These are phyloP conservation scores for Trichoderma oligosporum DNA, from an alignment of 2,329 filamentous ascomycete genomes.

Conservation along the genomic window DNA sequence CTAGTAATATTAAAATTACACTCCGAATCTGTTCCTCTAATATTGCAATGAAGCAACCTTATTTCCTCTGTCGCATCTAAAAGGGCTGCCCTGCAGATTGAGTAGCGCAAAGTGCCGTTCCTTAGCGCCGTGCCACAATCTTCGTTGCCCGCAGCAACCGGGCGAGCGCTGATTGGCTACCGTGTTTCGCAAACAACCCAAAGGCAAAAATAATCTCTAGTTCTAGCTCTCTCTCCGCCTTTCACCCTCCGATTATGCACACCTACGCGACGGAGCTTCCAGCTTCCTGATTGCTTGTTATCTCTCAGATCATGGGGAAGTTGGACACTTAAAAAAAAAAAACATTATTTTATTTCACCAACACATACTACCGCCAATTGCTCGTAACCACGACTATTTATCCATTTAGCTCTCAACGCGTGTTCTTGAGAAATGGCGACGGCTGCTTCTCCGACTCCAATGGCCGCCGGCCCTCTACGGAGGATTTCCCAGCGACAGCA, in stretches of 20 bases:
- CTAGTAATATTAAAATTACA: too few species aligned
- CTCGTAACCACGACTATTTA: constrained; percentile 20
- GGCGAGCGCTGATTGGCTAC: constrained; percentile 31
- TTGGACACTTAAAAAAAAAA: constrained; percentile 43
- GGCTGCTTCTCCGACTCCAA: constrained; percentile 53
- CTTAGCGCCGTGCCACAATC: constrained; percentile 6
- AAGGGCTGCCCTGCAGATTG: background rate
- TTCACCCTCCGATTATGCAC: constrained; percentile 18
- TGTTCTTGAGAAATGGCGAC: constrained; percentile 40
- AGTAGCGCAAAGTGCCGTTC: background rate
- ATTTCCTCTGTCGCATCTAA: background rate
- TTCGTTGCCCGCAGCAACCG: constrained; percentile 34
- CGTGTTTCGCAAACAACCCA: constrained; percentile 14
- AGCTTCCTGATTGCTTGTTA: constrained; percentile 25
- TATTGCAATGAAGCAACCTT: background rate
- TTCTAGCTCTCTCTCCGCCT: constrained; percentile 15
- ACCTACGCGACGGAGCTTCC: constrained; percentile 13
- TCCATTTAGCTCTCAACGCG: constrained; percentile 23
- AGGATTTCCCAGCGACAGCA: constrained; percentile 58
- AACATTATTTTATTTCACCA: constrained; percentile 32
- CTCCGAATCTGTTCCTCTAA: background rate
- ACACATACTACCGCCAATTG: constrained; percentile 23
- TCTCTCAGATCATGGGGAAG: constrained; percentile 37
- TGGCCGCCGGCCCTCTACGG: constrained; percentile 47
- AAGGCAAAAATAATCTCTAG: constrained; percentile 28